Conservation (phyloP, 2,329 filamentous ascomycete genomes). For the Exophiala spinifera region DNA sequence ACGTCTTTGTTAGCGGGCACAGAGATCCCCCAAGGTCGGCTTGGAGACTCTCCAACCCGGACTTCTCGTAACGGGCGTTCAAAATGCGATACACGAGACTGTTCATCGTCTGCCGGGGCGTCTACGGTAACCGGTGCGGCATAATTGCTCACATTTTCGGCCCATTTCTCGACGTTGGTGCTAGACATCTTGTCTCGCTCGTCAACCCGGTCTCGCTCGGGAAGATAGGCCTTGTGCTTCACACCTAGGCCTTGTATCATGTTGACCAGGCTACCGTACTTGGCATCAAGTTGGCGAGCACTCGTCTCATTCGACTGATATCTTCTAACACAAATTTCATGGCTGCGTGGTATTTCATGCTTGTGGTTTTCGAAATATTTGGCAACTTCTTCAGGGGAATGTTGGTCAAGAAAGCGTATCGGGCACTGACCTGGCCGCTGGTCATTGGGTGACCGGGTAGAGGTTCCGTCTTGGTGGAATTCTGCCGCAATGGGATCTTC, state of each 20-base stretch:
- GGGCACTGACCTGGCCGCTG: conserved; percentile 69
- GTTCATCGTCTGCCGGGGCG: conserved; percentile 42
- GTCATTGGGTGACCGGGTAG: conserved; percentile 50
- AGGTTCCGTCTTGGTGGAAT: conserved; percentile 43
- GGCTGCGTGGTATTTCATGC: conserved; percentile 88
- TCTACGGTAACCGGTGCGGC: conserved; percentile 34
- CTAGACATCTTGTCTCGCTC: conserved; percentile 28
- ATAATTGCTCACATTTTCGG: conserved; percentile 66
- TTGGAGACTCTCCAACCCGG: conserved; percentile 89
- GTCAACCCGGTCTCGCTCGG: conserved; percentile 52
- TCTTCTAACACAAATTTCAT: conserved; percentile 85
- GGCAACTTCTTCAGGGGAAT: conserved; percentile 88
- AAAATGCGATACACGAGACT: conserved; percentile 69
- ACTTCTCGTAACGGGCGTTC: conserved; percentile 84
- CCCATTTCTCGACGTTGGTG: conserved; percentile 77
- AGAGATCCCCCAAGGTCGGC: conserved; percentile 86
- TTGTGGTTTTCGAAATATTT: conserved; percentile 94
- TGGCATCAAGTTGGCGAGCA: conserved; percentile 84
- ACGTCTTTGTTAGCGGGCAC: conserved; percentile 61
- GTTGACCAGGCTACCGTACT: conserved; percentile 85
- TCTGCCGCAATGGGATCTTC: conserved; percentile 52
- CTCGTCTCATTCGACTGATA: conserved; percentile 85
- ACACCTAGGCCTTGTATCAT: conserved; percentile 90
- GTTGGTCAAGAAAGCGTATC: conserved; percentile 87
- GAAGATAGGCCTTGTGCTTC: conserved; percentile 84